Evolutionary conservation across 176 grass and related monocot species (phyloP), one percentile per base, ranked within the genome.

Genomic region (Chloris gayana): DNA sequence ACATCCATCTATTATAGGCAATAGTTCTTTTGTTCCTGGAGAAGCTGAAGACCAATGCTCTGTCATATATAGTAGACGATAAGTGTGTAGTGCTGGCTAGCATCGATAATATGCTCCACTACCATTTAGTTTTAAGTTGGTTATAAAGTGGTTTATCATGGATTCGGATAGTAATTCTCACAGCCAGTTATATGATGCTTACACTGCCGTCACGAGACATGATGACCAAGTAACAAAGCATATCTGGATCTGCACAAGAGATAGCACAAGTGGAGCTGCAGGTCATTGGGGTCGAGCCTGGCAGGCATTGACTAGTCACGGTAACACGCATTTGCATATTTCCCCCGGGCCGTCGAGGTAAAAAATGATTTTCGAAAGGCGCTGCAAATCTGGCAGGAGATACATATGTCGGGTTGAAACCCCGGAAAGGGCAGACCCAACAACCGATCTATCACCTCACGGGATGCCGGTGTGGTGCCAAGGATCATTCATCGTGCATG

Each of bases 371-470:
- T 19, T 21, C 4, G 46, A 85, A 81, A 89, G 77, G 82, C 76
- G 26, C 21, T 73, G 30, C 73, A 89, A 82, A 89, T 89, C 87
- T 76, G 21, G 67, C 60, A 32, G 1, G 78, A 82, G 83, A 89
- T 89, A 73, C 50, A 89, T 77, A 3, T 89, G 87, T 89, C 83
- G 87, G 87, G 78, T 82, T 82, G 83, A 82, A 73, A 85, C 12
- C 49, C 31, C 74, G 24, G 21, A 65, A 47, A 72, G 72, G 47
- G 49, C 77, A 67, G 47, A 77, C 83, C 83, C 67, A 82, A 33
- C 66, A 63, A 61, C 78, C 67, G 49, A 89, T 81, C 67, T 72
- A 85, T 85, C 87, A 85, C 83, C 73, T 85, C 77, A 58, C 59
- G 24, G 47, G 77, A 81, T 85, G 82, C 77, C 71, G 42, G 11